Evolutionary conservation across 192 early-diverging fungal species (phyloP).

Genomic region (Coemansia sp.): DNA sequence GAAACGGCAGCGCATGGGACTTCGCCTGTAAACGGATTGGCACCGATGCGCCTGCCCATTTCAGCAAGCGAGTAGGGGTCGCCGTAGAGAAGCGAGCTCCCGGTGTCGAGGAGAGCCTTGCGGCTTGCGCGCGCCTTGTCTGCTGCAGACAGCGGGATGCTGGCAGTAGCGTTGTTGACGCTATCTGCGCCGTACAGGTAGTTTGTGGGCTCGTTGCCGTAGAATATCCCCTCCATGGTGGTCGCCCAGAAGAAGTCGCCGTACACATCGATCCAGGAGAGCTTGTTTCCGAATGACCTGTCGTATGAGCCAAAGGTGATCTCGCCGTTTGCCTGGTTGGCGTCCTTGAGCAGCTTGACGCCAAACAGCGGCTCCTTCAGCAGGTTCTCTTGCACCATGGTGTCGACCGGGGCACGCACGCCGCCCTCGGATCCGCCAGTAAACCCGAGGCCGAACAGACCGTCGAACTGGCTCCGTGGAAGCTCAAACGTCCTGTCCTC

Average conservation of each 20-base stretch:
- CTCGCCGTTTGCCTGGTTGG: constrained; percentile 38
- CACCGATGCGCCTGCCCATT: constrained; percentile 51
- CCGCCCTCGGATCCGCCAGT: constrained; percentile 43
- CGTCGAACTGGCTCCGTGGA: constrained; percentile 54
- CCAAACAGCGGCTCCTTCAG: constrained; percentile 45
- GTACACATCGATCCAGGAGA: constrained; percentile 57
- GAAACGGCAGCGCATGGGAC: constrained; percentile 32
- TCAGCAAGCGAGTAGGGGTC: constrained; percentile 41
- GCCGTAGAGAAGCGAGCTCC: constrained; percentile 53
- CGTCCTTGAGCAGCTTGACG: constrained; percentile 39
- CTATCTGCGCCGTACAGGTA: constrained; percentile 51
- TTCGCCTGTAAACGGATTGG: constrained; percentile 37
- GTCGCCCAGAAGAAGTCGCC: constrained; percentile 61
- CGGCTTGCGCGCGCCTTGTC: constrained; percentile 47
- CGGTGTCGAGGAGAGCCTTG: constrained; percentile 52
- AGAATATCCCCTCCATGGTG: constrained; percentile 51
- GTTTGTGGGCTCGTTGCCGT: constrained; percentile 50
- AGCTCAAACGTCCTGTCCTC: constrained; percentile 51
- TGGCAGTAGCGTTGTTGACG: constrained; percentile 18
- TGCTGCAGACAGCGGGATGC: constrained; percentile 11
- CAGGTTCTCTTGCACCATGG: constrained; percentile 38
- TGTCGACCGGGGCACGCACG: constrained; percentile 43
- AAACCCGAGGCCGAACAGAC: constrained; percentile 57
- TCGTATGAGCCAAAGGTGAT: constrained; percentile 58
- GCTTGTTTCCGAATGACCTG: constrained; percentile 49